A percentile compares a stretch with the other conserved stretches of the same genome.
Evolutionary conservation across 129 eudicot species (phyloP).

Genomic region (Artemisia tridentata): DNA sequence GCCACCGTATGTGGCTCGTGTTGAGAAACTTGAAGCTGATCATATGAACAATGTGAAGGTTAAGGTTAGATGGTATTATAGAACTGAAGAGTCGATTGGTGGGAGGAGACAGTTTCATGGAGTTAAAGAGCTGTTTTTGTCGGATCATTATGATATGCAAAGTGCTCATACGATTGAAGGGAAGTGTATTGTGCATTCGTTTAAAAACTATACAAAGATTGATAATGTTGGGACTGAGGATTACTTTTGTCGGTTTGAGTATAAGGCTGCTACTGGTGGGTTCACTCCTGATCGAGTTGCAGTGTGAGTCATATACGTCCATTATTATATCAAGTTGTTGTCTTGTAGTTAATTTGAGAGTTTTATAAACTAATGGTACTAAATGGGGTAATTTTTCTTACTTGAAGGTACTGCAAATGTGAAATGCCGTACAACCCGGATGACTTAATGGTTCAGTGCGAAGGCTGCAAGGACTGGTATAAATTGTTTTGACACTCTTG

Average conservation of each 20-base stretch:
- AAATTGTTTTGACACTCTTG: too few species aligned
- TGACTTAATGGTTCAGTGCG: too few species aligned
- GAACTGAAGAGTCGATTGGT: constrained; percentile 85
- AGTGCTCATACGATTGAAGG: constrained; percentile 98
- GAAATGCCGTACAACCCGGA: too few species aligned
- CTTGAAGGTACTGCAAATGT: too few species aligned
- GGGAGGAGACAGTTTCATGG: constrained; percentile 96
- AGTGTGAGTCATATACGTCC: too few species aligned
- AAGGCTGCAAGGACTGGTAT: too few species aligned
- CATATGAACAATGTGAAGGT: constrained; percentile 86
- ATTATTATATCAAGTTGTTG: too few species aligned
- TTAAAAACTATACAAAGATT: constrained; percentile 92
- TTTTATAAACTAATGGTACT: too few species aligned
- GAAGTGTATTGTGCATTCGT: too few species aligned
- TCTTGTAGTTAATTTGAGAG: too few species aligned
- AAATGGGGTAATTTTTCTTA: too few species aligned
- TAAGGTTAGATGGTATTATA: constrained; percentile 70
- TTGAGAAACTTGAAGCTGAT: constrained; percentile 89
- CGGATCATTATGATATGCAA: constrained; percentile 92
- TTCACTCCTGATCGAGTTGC: constrained; percentile 96
- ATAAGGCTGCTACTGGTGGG: constrained; percentile 91
- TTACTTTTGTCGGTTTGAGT: constrained; percentile 90
- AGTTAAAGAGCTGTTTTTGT: constrained; percentile 81
- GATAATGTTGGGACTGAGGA: constrained; percentile 90
- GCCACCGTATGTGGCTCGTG: constrained; percentile 84